These are phyloP conservation scores for Ceriops tagal DNA, from an alignment of 345 rosid species.

Conservation along the genomic window DNA sequence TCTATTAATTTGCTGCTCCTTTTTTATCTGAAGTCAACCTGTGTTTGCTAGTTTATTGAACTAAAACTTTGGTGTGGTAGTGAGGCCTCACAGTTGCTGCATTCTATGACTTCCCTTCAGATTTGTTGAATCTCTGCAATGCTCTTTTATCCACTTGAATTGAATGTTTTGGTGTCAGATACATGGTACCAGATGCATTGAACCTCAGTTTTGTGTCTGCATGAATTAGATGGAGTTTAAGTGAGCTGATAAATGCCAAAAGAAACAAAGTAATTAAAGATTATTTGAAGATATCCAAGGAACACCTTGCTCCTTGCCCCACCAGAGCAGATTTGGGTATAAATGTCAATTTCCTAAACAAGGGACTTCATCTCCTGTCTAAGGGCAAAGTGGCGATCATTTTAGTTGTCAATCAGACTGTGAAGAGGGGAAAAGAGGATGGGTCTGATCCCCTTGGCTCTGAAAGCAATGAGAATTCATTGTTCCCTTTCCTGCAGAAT, in stretches of 20 bases:
- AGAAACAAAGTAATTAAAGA: slow-evolving; percentile 34
- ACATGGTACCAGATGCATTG: not conserved
- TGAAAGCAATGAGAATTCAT: slow-evolving; percentile 25
- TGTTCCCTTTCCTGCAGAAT: slow-evolving; percentile 27
- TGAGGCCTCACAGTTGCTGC: not conserved
- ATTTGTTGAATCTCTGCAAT: not conserved
- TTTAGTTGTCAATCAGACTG: slow-evolving; percentile 42
- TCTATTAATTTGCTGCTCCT: no score
- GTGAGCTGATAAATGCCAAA: slow-evolving; percentile 38
- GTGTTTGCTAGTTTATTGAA: slow-evolving; percentile 1
- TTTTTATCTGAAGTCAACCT: no score
- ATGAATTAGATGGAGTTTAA: slow-evolving; percentile 46
- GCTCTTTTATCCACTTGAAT: not conserved
- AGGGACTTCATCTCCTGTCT: slow-evolving; percentile 49
- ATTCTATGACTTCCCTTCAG: not conserved
- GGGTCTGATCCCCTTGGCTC: slow-evolving; percentile 20
- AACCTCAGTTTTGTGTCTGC: slow-evolving; percentile 14
- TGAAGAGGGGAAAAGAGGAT: slow-evolving; percentile 21
- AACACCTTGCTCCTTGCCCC: slow-evolving; percentile 33
- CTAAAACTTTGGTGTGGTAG: not conserved
- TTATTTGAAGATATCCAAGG: slow-evolving; percentile 43
- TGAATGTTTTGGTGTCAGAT: not conserved
- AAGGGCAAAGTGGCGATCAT: slow-evolving; percentile 61
- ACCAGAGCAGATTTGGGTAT: slow-evolving; percentile 36
- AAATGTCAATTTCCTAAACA: slow-evolving; percentile 40